Evolutionary conservation across 495 filamentous ascomycete species (phyloP).

Genomic region (Penicillium chermesinum): DNA sequence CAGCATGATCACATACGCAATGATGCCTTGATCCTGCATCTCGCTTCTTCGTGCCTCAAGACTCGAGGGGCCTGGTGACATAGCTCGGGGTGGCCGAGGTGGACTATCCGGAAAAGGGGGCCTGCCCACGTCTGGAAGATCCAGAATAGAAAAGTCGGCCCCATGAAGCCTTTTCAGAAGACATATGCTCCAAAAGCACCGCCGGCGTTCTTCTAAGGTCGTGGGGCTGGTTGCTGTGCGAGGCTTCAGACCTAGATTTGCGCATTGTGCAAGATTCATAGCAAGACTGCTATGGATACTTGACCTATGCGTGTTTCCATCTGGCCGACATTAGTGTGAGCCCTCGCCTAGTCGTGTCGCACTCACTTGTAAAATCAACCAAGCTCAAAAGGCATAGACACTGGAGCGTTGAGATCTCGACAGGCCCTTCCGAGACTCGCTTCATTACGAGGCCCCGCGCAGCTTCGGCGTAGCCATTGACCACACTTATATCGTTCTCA

Average conservation of each 20-base stretch:
- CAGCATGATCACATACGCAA: constrained; percentile 44
- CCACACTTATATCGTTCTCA: constrained; percentile 10
- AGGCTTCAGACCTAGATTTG: constrained; percentile 35
- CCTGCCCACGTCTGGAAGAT: constrained; percentile 31
- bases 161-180: constrained; percentile 44
- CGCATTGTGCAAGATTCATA: constrained; percentile 43
- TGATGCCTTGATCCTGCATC: constrained; percentile 40
- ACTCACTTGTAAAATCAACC: constrained; percentile 44
- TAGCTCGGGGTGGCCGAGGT: constrained; percentile 17
- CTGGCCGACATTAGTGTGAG: constrained; percentile 15
- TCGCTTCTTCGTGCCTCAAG: constrained; percentile 20
- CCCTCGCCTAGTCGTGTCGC: not conserved
- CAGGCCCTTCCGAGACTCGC: constrained; percentile 38
- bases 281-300: constrained; percentile 46
- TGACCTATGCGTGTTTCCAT: constrained; percentile 44
- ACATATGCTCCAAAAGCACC: constrained; percentile 48
- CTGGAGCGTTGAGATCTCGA: constrained; percentile 46
- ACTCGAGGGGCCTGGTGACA: constrained; percentile 17
- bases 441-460: constrained; percentile 39
- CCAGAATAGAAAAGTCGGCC: constrained; percentile 36
- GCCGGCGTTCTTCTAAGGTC: constrained; percentile 37
- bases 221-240: constrained; percentile 12
- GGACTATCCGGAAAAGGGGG: constrained; percentile 34
- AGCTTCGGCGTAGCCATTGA: constrained; percentile 39
- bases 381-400: constrained; percentile 42